Base-by-base conservation (phyloP, 179 eudicot species). In the Beta macrorhiza region DNA sequence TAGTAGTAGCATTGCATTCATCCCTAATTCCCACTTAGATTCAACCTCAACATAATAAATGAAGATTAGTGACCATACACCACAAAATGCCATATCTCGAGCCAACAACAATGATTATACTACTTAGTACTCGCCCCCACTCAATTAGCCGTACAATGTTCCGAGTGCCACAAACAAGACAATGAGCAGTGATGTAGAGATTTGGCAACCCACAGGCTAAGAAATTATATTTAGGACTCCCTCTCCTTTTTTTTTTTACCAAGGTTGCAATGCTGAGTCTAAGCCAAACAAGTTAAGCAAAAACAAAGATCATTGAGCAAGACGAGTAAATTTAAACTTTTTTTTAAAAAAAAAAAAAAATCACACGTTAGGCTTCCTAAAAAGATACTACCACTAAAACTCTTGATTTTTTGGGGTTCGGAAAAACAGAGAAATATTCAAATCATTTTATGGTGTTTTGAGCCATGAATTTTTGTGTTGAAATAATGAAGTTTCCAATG, bases 1-100 rank as follows among this genome's bases (percentile, higher is more conserved):
- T 75, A 81, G 76, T 82, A 78, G 80, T 79, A 82, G 87, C 80
- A 82, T 72, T 75, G 74, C 67, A 70, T 22, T 67, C 49, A 52
- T 70, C 70, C 42, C 74, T 74, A 56, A 61, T 74, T 76, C 57
- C 49, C 49, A 67, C 76, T 57, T 44, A 37, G 74, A 65, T 74
- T 64, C 25, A 45, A 57, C 79, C 59, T 80, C 79, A 78, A 67
- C 82, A 67, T 64, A 67, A 65, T 82, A 75, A 45, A 80, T 37
- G 22, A 59, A 59, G 11, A 55, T 73, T 15, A 22, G 22, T 84
- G 78, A 78, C 78, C 75, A 82, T 59, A 62, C 73, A 59, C 74
- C 80, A 75, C 62, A 79, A 67, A 0, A 61, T 51, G 72, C 67
- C 77, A 76, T 56, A 72, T 53, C 72, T 25, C n/a, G 20, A 75